Conservation (phyloP, 352 stramenopile species). For the Globisporangium mamillatum region DNA sequence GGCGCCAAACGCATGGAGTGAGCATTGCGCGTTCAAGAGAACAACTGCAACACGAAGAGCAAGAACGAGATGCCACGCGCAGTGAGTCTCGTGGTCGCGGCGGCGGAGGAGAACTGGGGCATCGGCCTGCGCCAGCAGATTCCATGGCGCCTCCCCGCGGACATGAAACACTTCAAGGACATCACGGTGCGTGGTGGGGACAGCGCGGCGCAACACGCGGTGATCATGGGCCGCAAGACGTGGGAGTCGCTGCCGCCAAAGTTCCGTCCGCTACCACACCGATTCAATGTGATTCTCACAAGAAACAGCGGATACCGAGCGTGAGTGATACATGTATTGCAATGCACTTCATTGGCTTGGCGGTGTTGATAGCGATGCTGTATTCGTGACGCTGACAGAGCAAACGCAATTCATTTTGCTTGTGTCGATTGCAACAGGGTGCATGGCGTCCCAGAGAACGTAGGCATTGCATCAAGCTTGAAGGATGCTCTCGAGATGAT, state of each 20-base stretch:
- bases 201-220: slow-evolving; percentile 82
- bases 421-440: not conserved
- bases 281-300: slow-evolving; percentile 97
- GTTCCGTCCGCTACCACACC: slow-evolving; percentile 93
- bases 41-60: not conserved
- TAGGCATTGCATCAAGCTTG: slow-evolving; percentile 87
- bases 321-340: slow-evolving; percentile 10
- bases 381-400: not conserved
- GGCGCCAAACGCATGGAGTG: slow-evolving; percentile 5
- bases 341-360: not conserved
- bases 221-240: slow-evolving; percentile 99
- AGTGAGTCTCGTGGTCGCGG: slow-evolving; percentile 87
- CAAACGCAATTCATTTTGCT: not conserved
- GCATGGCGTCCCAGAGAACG: slow-evolving; percentile 59
- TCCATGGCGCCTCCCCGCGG: slow-evolving; percentile 93
- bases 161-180: slow-evolving; percentile 97
- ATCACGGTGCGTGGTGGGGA: slow-evolving; percentile 70
- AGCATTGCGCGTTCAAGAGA: too few relatives aligned
- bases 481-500: slow-evolving; percentile 90
- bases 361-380: not conserved
- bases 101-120: slow-evolving; percentile 76
- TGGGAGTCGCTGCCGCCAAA: slow-evolving; percentile 98
- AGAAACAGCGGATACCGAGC: slow-evolving; percentile 58
- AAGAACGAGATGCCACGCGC: slow-evolving; percentile 23
- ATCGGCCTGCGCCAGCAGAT: slow-evolving; percentile 87